Conservation (phyloP, 306 rosid species). For the Myrica gale region DNA sequence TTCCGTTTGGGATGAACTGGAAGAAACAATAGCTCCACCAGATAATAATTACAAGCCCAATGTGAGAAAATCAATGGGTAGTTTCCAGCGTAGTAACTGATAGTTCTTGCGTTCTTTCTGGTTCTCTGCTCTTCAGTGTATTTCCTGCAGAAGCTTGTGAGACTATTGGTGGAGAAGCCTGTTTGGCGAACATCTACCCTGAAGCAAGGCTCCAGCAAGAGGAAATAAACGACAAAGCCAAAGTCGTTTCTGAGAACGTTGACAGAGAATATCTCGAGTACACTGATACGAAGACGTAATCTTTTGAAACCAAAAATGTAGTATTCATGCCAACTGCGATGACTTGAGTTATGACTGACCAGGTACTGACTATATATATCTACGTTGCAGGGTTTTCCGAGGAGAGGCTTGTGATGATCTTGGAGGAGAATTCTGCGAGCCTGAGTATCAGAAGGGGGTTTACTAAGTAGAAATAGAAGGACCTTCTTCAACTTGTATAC, state of each 20-base stretch:
- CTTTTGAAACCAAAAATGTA: background rate
- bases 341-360: background rate
- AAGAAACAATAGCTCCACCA: too few relatives aligned
- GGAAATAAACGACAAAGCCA: constrained; percentile 15
- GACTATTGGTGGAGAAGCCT: constrained; percentile 70
- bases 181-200: constrained; percentile 52
- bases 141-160: constrained; percentile 77
- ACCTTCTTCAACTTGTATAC: background rate
- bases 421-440: constrained; percentile 81
- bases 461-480: constrained; percentile 32
- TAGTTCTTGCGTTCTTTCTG: background rate
- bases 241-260: constrained; percentile 34
- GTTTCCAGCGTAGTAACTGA: background rate
- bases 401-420: constrained; percentile 97
- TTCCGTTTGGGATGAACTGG: background rate
- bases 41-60: background rate
- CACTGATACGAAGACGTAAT: constrained; percentile 56
- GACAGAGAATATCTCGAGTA: constrained; percentile 70
- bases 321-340: background rate
- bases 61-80: background rate
- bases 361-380: background rate
- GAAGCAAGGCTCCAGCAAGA: constrained; percentile 51
- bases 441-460: constrained; percentile 69
- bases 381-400: constrained; percentile 61
- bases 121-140: constrained; percentile 14